Evolutionary conservation across 768 basidiomycete genomes (phyloP).

Genomic region (Boletus vinaceobasis): DNA sequence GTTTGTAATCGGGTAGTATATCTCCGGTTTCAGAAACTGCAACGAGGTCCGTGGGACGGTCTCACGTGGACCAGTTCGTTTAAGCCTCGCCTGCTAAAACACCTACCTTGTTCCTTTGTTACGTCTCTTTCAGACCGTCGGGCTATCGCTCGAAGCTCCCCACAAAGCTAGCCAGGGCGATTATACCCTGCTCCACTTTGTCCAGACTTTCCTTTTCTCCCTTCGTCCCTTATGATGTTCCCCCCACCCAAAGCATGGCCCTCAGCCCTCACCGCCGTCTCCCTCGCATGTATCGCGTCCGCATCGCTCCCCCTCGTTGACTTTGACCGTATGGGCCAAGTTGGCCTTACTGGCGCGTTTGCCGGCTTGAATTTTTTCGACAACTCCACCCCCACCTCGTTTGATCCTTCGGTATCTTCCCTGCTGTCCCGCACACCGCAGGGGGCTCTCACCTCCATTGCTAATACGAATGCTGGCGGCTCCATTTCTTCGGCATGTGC

Average conservation of each 20-base stretch:
- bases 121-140: background rate
- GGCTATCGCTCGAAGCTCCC: background rate
- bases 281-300: constrained; percentile 15
- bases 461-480: constrained; percentile 79
- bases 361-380: constrained; percentile 79
- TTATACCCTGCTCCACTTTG: constrained; percentile 5
- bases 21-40: constrained; percentile 1
- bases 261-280: constrained; percentile 23
- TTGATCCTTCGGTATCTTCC: constrained; percentile 71
- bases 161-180: constrained; percentile 7
- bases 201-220: constrained; percentile 3
- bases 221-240: constrained; percentile 1
- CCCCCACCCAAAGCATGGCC: constrained; percentile 17
- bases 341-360: constrained; percentile 86
- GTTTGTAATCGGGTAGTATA: background rate
- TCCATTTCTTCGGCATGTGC: constrained; percentile 70
- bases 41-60: constrained; percentile 16
- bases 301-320: constrained; percentile 58
- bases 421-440: constrained; percentile 61
- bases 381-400: constrained; percentile 49
- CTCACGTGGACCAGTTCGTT: constrained; percentile 24
- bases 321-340: constrained; percentile 83
- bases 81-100: background rate
- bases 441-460: constrained; percentile 67
- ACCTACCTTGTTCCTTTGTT: too few relatives aligned